Evolutionary conservation across 805 yeast genomes (phyloP), one percentile per base, ranked within the genome.

Genomic region (Teunomyces barrocoloradensis): DNA sequence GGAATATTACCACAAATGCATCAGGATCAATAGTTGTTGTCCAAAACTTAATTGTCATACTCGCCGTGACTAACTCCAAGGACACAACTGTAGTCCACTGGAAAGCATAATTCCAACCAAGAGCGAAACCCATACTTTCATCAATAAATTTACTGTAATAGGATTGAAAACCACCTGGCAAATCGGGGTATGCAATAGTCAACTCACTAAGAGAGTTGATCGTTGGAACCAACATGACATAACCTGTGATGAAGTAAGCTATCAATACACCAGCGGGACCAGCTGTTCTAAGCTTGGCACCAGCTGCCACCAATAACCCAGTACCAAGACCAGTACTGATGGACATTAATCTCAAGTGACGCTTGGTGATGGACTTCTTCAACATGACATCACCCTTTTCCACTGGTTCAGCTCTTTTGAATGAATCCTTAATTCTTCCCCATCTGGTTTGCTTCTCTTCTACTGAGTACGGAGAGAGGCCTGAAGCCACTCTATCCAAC

Each of bases 101-200:
- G 48, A 56, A 57, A 53, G 61, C 66, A 57, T 63, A 69, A 53
- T 67, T 68, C 72, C 72, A 68, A 6, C 73, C 73, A 39, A 67
- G 49, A 4, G 71, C 68, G 55, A 69, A 69, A 15, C 68, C 74
- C 42, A 68, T 43, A 23, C 69, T 61, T 48, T 68, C 72, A 48
- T 68, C 73, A 45, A 69, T 60, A 42, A 66, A 65, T 52, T 65
- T 63, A 34, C 57, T 36, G 41, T 61, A 61, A 53, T 59, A 63
- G 29, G 59, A 57, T 45, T 63, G 63, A 55, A 61, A 63, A 4
- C 66, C 66, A 18, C 66, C 66, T 17, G 63, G 62, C 44, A 60
- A 50, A 12, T 51, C 50, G 4, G 62, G 49, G 52, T 59, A 63
- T 5, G 65, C 65, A 21, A 63, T 61, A 7, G 62, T 54, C 43